Conservation (phyloP, 805 yeast species). For the Maudiozyma pseudohumilis region DNA sequence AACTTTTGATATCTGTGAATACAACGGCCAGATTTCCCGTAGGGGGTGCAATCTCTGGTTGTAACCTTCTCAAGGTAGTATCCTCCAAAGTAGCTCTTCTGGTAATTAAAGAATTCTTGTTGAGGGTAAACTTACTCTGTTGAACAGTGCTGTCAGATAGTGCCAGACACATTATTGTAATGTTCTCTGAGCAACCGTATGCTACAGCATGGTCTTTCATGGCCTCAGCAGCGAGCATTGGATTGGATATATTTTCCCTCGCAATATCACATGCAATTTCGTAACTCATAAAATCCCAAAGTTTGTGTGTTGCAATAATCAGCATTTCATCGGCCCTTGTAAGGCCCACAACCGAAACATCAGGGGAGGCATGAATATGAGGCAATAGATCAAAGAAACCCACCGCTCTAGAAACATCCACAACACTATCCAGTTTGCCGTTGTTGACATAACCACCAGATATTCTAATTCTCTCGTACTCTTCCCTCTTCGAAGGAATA, state of each 20-base stretch:
- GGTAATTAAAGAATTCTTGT: constrained; percentile 33
- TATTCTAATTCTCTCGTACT: constrained; percentile 78
- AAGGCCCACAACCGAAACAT: constrained; percentile 50
- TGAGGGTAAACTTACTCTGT: constrained; percentile 22
- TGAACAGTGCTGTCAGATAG: constrained; percentile 41
- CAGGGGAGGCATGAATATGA: constrained; percentile 83
- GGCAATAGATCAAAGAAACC: constrained; percentile 84
- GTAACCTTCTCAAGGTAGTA: constrained; percentile 69
- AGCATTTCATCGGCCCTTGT: constrained; percentile 72
- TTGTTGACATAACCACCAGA: constrained; percentile 88
- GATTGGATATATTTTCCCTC: constrained; percentile 69
- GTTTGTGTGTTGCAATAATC: constrained; percentile 68
- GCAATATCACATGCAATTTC: constrained; percentile 88
- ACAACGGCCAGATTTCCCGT: constrained; percentile 91
- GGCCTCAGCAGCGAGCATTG: constrained; percentile 86
- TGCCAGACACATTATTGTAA: constrained; percentile 72
- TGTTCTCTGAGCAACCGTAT: constrained; percentile 74
- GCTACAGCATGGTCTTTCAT: constrained; percentile 90
- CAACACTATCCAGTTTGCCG: constrained; percentile 75
- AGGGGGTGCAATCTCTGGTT: constrained; percentile 90
- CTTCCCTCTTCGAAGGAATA: constrained; percentile 68
- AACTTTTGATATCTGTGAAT: constrained; percentile 92
- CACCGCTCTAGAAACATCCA: constrained; percentile 80
- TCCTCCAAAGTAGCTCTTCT: constrained; percentile 58
- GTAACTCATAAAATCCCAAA: constrained; percentile 78